Evolutionary conservation across 331 rosid genomes (phyloP).

Genomic region (Rhamnella rubrinervis): DNA sequence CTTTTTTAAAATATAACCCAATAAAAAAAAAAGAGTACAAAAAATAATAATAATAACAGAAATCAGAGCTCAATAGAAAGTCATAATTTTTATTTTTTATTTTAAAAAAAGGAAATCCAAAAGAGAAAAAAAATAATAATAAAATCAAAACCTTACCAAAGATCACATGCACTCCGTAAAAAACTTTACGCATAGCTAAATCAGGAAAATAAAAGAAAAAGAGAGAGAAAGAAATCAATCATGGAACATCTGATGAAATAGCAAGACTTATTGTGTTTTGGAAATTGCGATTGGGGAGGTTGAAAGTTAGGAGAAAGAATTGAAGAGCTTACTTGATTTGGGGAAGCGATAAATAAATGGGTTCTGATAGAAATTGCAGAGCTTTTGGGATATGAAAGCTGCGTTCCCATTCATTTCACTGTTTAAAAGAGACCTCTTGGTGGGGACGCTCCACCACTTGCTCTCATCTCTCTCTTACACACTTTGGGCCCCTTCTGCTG

Average conservation of each 20-base stretch:
- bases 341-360: constrained; percentile 5
- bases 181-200: not conserved
- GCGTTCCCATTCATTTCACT: not conserved
- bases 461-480: not conserved
- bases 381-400: not conserved
- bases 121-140: not conserved
- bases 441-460: constrained; percentile 15
- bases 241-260: not conserved
- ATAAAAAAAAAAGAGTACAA: not conserved
- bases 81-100: not conserved
- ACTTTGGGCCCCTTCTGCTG: no score
- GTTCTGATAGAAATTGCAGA: not conserved
- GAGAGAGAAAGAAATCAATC: not conserved
- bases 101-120: not conserved
- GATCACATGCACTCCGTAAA: not conserved
- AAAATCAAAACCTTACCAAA: not conserved
- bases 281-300: not conserved
- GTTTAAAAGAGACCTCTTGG: not conserved
- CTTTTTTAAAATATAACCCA: not conserved
- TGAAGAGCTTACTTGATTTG: constrained; percentile 11
- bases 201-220: not conserved
- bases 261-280: not conserved
- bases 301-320: not conserved
- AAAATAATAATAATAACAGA: not conserved
- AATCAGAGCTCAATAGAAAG: not conserved